Conservation (phyloP, 768 basidiomycete genomes). For the Boletus vermiculosoides region DNA sequence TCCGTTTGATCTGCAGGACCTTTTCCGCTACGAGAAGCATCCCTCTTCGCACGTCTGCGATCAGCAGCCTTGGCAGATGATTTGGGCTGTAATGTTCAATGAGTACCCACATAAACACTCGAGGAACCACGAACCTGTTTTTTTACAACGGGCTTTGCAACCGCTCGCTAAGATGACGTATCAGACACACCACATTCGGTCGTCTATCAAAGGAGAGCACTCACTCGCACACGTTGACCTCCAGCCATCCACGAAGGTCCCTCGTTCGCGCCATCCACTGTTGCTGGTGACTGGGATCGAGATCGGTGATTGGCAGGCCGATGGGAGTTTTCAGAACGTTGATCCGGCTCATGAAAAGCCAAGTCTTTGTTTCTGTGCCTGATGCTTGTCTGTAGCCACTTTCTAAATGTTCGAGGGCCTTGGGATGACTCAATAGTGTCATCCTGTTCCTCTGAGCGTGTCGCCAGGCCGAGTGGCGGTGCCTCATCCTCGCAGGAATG, state of each 20-base stretch:
- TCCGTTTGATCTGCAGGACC: neutral
- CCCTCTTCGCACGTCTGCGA: neutral
- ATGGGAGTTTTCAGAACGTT: neutral
- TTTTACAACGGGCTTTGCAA: neutral
- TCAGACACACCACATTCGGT: neutral
- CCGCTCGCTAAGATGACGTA: neutral
- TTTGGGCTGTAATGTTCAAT: neutral
- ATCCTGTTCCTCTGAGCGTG: neutral
- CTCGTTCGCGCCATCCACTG: neutral
- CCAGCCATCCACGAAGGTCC: neutral
- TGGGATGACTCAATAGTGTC: neutral
- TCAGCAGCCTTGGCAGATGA: neutral
- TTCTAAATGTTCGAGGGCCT: neutral
- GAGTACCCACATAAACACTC: neutral
- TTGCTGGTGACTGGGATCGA: neutral
- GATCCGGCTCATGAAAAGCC: neutral
- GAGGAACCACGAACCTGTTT: neutral
- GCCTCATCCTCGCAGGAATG: neutral
- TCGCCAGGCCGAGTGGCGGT: too few relatives aligned
- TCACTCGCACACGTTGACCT: neutral
- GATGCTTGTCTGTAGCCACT: neutral
- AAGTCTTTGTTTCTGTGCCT: neutral
- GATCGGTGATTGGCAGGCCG: neutral
- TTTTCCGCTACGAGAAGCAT: neutral
- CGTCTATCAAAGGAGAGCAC: neutral